Conservation (phyloP, 2,329 filamentous ascomycete genomes). For the Nemania bipapillata region DNA sequence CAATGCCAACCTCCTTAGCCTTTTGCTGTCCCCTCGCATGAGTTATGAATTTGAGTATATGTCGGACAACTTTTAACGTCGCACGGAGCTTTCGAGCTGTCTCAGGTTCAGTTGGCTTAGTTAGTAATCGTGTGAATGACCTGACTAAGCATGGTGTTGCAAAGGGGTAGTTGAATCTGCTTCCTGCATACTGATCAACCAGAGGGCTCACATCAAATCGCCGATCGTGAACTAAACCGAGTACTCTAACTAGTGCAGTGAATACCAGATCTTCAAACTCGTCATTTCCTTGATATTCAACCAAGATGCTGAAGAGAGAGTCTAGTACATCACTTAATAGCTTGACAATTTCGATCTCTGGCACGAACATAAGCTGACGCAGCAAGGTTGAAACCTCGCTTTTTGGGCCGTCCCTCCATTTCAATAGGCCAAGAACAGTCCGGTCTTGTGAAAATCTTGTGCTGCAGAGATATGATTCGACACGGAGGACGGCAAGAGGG, state of each 20-base stretch:
- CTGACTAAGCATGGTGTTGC: slow-evolving; percentile 87
- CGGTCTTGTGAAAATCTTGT: slow-evolving; percentile 95
- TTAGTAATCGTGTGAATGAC: slow-evolving; percentile 84
- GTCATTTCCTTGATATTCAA: slow-evolving; percentile 89
- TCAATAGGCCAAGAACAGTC: slow-evolving; percentile 81
- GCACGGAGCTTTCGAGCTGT: slow-evolving; percentile 85
- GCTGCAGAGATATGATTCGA: slow-evolving; percentile 91
- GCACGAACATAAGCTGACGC: slow-evolving; percentile 88
- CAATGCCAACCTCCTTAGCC: slow-evolving; percentile 86
- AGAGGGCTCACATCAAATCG: slow-evolving; percentile 90
- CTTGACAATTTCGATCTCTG: slow-evolving; percentile 98
- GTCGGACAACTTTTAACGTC: slow-evolving; percentile 92
- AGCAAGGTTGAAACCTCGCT: slow-evolving; percentile 79
- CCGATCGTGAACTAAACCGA: slow-evolving; percentile 93
- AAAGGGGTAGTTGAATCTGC: slow-evolving; percentile 90
- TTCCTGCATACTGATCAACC: slow-evolving; percentile 90
- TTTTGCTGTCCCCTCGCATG: slow-evolving; percentile 87
- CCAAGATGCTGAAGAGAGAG: slow-evolving; percentile 87
- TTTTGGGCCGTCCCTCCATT: slow-evolving; percentile 81
- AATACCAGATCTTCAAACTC: slow-evolving; percentile 95
- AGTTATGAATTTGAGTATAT: slow-evolving; percentile 94
- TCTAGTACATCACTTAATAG: slow-evolving; percentile 89
- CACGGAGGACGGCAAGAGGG: slow-evolving; percentile 78
- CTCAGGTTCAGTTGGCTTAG: slow-evolving; percentile 83
- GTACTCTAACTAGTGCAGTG: slow-evolving; percentile 84